Percentiles rank a stretch among this genome's conserved stretches.
These are phyloP conservation scores for Hibiscus trionum DNA, from an alignment of 345 rosid species.

Conservation along the genomic window DNA sequence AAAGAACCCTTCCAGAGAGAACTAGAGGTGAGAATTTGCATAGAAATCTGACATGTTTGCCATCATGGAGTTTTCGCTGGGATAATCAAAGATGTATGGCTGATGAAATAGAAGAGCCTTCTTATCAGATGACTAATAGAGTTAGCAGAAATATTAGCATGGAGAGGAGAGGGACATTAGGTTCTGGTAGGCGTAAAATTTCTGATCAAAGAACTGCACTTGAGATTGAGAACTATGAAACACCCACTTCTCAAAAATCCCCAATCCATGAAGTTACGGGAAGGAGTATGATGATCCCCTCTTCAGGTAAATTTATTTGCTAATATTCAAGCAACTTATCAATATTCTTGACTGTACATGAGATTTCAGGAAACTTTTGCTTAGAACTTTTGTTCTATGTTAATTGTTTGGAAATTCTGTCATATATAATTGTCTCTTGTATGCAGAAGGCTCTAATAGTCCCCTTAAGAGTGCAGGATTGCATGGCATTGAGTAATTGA, in stretches of 20 bases:
- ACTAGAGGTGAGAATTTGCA: slow-evolving; percentile 29
- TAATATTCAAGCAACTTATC: neutral
- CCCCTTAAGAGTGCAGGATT: neutral
- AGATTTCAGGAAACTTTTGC: neutral
- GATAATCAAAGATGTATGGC: slow-evolving; percentile 84
- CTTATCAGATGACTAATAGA: slow-evolving; percentile 40
- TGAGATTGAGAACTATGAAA: slow-evolving; percentile 42
- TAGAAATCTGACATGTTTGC: slow-evolving; percentile 56
- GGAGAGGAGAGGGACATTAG: slow-evolving; percentile 47
- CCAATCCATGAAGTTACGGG: slow-evolving; percentile 34
- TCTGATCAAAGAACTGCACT: slow-evolving; percentile 48
- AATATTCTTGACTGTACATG: neutral
- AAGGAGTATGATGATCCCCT: slow-evolving; percentile 23
- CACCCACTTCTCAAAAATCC: slow-evolving; percentile 47
- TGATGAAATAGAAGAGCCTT: slow-evolving; percentile 66
- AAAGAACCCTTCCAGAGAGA: slow-evolving; percentile 33
- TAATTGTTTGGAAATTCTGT: neutral
- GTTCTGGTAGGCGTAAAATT: slow-evolving; percentile 44
- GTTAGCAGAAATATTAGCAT: slow-evolving; percentile 37
- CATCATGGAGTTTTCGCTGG: slow-evolving; percentile 76
- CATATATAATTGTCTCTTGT: neutral
- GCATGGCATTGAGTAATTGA: neutral
- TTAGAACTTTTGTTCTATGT: neutral
- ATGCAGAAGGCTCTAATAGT: neutral
- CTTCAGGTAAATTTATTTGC: slow-evolving; percentile 41